Evolutionary conservation across 2,329 filamentous ascomycete species (phyloP), one percentile per base, ranked within the genome.

Genomic region (Epichloe elymi): DNA sequence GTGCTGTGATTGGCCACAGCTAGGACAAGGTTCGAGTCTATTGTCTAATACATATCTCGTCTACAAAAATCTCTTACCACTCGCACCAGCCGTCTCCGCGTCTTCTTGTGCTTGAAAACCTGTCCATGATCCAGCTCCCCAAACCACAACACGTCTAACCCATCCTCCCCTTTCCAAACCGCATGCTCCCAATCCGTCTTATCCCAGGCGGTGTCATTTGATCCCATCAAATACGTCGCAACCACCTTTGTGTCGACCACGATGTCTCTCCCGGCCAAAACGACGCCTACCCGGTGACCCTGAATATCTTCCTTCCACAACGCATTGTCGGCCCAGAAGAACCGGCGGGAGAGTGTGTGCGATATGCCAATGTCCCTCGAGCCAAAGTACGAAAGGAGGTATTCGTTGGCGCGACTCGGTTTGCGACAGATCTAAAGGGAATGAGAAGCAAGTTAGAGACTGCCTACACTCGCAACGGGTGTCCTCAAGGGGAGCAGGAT

Each of bases 271-370:
- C 72, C 71, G 17, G 70, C 69, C 19, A 82, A 60, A 40, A 67
- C 69, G 3, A 79, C 74, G 1, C 75, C 76, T 10, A 75, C 66
- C 17, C 65, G 63, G 41, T 51, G 58, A 15, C 64, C 61, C 35
- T 62, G 57, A 7, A 82, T 59, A 51, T 79, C 74, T 39, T 80
- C 71, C 57, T 76, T 76, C 79, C 79, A 83, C 6, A 83, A 61
- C 1, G 80, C 68, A 57, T 79, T 82, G 54, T 82, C 71, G 19
- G 67, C 68, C 79, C 80, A 83, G 65, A 80, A 80, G 61, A 83
- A 82, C 38, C 75, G 71, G 12, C 79, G 66, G 12, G 72, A 70
- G 1, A 82, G 64, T 0, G 76, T 80, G 58, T 81, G 76, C 8
- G 76, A 69, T 8, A 82, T 73, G 44, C 76, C 73, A 57, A 78